These are phyloP conservation scores for Xylariales sp. DNA, from an alignment of 2,329 filamentous ascomycete genomes.

Conservation along the genomic window DNA sequence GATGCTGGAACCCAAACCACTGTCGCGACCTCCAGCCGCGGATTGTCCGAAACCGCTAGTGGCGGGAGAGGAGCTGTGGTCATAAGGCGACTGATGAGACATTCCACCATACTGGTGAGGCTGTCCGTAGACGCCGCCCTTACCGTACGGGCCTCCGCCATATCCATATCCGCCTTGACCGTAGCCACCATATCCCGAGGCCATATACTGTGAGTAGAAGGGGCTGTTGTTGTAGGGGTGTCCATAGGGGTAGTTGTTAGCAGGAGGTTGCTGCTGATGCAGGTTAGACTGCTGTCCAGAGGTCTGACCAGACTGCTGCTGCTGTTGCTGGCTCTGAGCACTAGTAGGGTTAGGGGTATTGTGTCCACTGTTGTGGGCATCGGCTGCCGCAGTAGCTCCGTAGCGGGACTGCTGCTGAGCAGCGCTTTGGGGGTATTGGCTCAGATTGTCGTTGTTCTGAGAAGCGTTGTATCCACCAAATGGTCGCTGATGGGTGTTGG, in stretches of 20 bases:
- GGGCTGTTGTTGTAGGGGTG: slow-evolving; percentile 54
- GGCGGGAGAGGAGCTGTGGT: slow-evolving; percentile 50
- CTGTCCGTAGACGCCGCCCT: slow-evolving; percentile 51
- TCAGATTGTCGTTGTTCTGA: slow-evolving; percentile 55
- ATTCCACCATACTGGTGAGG: slow-evolving; percentile 51
- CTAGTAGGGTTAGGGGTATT: slow-evolving; percentile 80
- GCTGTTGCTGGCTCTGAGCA: slow-evolving; percentile 38
- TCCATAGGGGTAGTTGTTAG: slow-evolving; percentile 22
- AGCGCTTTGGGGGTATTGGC: slow-evolving; percentile 71
- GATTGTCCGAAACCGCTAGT: slow-evolving; percentile 47
- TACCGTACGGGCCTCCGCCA: slow-evolving; percentile 46
- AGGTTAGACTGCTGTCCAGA: slow-evolving; percentile 37
- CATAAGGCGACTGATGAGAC: slow-evolving; percentile 52
- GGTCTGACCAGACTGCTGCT: slow-evolving; percentile 16
- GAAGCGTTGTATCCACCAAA: slow-evolving; percentile 70
- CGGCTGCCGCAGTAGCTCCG: slow-evolving; percentile 51
- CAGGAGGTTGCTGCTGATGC: slow-evolving; percentile 32
- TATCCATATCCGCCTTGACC: slow-evolving; percentile 48
- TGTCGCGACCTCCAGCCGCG: slow-evolving; percentile 47
- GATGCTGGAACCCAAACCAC: slow-evolving; percentile 44
- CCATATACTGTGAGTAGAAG: slow-evolving; percentile 58
- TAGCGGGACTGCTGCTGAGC: slow-evolving; percentile 61
- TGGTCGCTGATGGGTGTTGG: slow-evolving; percentile 67
- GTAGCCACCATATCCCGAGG: slow-evolving; percentile 48
- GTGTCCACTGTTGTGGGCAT: slow-evolving; percentile 80